Conservation (phyloP, 306 rosid species). For the Mucuna pruriens region DNA sequence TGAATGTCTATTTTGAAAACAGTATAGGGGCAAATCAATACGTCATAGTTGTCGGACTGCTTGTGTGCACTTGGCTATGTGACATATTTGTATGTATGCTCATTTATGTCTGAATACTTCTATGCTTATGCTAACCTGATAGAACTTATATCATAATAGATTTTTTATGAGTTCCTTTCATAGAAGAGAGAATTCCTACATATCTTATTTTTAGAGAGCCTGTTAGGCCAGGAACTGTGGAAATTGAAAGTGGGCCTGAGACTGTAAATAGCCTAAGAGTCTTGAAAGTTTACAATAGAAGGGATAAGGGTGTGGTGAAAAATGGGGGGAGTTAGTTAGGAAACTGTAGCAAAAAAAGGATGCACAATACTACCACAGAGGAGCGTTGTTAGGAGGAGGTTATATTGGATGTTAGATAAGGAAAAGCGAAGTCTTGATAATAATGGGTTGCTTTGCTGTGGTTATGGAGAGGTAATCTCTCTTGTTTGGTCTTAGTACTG, state of each 20-base stretch:
- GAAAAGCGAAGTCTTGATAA: not conserved
- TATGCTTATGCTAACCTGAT: not conserved
- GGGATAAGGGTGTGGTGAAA: not conserved
- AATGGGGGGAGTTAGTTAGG: not conserved
- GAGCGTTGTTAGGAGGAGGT: not conserved
- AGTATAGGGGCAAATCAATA: not conserved
- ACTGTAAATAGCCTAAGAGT: not conserved
- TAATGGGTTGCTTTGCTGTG: not conserved
- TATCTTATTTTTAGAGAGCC: not conserved
- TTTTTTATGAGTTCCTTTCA: not conserved
- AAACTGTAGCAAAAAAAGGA: not conserved
- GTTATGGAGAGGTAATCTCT: not conserved
- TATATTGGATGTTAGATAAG: not conserved
- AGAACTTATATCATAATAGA: not conserved
- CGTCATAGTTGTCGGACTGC: not conserved
- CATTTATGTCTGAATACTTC: not conserved
- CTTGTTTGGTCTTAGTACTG: not conserved
- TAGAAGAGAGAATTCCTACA: not conserved
- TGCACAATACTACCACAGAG: not conserved
- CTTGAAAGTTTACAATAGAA: not conserved
- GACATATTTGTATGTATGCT: not conserved
- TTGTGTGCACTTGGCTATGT: not conserved
- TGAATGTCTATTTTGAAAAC: constrained; percentile 5
- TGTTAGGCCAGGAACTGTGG: not conserved
- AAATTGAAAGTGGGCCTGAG: not conserved